Evolutionary conservation across 2,329 filamentous ascomycete genomes (phyloP).

Genomic region (Aspergillus carbonarius): DNA sequence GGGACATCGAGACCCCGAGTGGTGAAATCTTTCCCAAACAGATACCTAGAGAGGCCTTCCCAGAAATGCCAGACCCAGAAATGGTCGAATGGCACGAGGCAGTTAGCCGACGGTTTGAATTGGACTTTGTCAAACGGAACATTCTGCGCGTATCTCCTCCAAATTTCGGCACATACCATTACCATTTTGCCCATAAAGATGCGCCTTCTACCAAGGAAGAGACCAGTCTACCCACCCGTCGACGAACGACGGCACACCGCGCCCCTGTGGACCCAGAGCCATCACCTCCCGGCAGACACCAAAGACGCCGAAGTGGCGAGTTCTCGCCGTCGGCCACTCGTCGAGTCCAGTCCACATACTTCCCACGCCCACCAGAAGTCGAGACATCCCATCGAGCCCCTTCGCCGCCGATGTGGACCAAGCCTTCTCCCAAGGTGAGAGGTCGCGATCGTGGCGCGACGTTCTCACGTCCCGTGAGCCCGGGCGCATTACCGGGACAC

Average conservation of each 20-base stretch:
- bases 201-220: slow-evolving; percentile 22
- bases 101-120: slow-evolving; percentile 68
- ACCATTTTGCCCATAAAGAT: slow-evolving; percentile 35
- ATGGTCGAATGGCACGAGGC: slow-evolving; percentile 83
- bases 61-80: slow-evolving; percentile 69
- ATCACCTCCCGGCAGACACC: slow-evolving; percentile 21
- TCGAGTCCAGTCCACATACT: slow-evolving; percentile 20
- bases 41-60: slow-evolving; percentile 69
- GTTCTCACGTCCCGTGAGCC: slow-evolving; percentile 20
- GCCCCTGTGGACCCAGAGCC: slow-evolving; percentile 21
- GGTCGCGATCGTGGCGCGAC: slow-evolving; percentile 23
- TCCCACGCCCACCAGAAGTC: slow-evolving; percentile 18
- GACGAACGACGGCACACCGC: slow-evolving; percentile 17
- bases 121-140: slow-evolving; percentile 54
- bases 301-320: slow-evolving; percentile 25
- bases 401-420: slow-evolving; percentile 27
- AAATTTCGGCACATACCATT: slow-evolving; percentile 27
- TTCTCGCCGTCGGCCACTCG: slow-evolving; percentile 17
- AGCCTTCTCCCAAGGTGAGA: slow-evolving; percentile 18
- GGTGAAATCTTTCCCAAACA: slow-evolving; percentile 58
- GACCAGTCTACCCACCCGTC: slow-evolving; percentile 20
- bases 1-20: slow-evolving; percentile 71
- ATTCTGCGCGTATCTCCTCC: slow-evolving; percentile 35
- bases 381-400: slow-evolving; percentile 26
- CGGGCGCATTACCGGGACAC: slow-evolving; percentile 19